phyloP scores from a whole-genome alignment of 768 basidiomycete species.

The Pholiota microspora region DNA sequence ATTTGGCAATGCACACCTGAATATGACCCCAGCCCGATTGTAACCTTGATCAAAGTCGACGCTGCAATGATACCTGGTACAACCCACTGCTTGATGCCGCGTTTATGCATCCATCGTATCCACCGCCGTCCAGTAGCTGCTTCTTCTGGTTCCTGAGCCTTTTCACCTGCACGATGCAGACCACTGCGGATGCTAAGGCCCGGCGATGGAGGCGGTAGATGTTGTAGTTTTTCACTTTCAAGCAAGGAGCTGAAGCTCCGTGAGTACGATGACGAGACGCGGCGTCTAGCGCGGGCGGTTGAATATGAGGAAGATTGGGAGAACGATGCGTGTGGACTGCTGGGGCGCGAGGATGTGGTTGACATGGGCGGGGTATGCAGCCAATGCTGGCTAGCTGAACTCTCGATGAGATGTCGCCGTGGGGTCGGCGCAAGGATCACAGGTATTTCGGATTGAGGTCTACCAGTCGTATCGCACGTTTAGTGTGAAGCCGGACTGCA shows the following conservation, averaged over 20 bases:
- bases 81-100: constrained; percentile 57
- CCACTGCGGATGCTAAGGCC: constrained; percentile 11
- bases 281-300: not conserved
- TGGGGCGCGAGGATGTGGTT: constrained; percentile 41
- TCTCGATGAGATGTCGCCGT: constrained; percentile 63
- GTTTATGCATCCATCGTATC: constrained; percentile 80
- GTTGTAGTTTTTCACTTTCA: constrained; percentile 29
- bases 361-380: constrained; percentile 48
- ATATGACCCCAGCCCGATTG: constrained; percentile 74
- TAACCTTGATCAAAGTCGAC: constrained; percentile 61
- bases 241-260: constrained; percentile 43
- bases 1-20: constrained; percentile 65
- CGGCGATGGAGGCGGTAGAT: constrained; percentile 8
- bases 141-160: constrained; percentile 24
- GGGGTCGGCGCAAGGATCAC: constrained; percentile 65
- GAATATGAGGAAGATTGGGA: not conserved
- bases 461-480: not conserved
- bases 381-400: constrained; percentile 59
- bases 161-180: constrained; percentile 10
- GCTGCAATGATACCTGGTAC: constrained; percentile 53
- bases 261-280: constrained; percentile 5
- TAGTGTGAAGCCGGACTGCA: not conserved
- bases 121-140: constrained; percentile 54
- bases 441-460: constrained; percentile 15
- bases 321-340: constrained; percentile 8